phyloP scores from a whole-genome alignment of 768 basidiomycete genomes.

The Mycena latifolia region DNA sequence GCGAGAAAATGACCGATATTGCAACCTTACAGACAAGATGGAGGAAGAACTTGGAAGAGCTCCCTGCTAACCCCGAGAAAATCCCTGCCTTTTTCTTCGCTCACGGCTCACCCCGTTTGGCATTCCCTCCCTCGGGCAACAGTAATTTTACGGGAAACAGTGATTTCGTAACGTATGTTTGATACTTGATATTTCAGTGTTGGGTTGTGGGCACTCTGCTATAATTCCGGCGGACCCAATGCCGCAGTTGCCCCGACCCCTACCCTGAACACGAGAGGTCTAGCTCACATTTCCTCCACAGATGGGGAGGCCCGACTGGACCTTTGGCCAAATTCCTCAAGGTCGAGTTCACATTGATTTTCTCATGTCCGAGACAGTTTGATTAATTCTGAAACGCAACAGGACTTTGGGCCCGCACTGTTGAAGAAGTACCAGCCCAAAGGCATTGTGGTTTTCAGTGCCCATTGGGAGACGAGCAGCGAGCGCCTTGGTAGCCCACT shows the following conservation, averaged over 20 bases:
- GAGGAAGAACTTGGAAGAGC: conserved; percentile 63
- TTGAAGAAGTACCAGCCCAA: conserved; percentile 68
- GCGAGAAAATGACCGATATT: conserved; percentile 24
- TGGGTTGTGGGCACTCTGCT: no score
- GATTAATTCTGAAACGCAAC: no score
- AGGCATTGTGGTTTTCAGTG: conserved; percentile 84
- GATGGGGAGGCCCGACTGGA: conserved; percentile 42
- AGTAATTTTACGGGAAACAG: conserved; percentile 30
- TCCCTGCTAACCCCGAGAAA: conserved; percentile 68
- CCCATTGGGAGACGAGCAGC: conserved; percentile 80
- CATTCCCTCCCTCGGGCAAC: conserved; percentile 46
- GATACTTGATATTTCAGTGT: no score
- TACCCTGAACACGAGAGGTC: no score
- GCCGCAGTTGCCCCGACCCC: no score
- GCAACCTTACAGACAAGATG: conserved; percentile 59
- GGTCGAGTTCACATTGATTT: conserved; percentile 41
- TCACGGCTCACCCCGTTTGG: conserved; percentile 73
- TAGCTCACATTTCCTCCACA: not conserved
- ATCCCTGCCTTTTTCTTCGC: conserved; percentile 85
- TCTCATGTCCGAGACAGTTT: conserved; percentile 14
- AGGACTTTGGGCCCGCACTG: not conserved
- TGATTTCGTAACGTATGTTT: conserved; percentile 15
- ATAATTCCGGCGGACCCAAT: no score
- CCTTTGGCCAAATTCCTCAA: conserved; percentile 69
- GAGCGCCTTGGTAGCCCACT: conserved; percentile 65